Percentiles rank a stretch among this genome's conserved stretches.
Evolutionary conservation across 1,284 basidiomycete genomes (phyloP).

Genomic region (Prillingera fragicola): DNA sequence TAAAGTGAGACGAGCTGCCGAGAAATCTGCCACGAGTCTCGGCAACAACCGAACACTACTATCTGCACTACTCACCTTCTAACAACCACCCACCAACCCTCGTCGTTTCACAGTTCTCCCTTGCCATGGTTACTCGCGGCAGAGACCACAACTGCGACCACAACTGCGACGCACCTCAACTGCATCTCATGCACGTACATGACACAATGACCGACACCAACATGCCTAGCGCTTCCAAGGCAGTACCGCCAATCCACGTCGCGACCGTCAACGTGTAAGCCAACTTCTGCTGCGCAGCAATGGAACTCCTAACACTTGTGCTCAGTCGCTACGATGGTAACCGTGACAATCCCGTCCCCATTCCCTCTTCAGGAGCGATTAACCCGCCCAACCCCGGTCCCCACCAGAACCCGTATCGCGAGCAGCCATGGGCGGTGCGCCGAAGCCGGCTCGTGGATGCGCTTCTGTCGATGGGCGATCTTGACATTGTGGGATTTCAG

Average conservation of each 20-base stretch:
- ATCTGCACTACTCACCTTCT: too few relatives aligned
- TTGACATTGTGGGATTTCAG: slow-evolving; percentile 49
- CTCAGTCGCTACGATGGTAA: slow-evolving; percentile 32
- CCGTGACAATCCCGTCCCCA: slow-evolving; percentile 24
- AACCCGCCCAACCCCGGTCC: slow-evolving; percentile 9
- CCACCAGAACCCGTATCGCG: slow-evolving; percentile 17
- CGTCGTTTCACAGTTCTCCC: neutral
- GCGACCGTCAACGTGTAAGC: slow-evolving; percentile 44
- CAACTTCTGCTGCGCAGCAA: neutral
- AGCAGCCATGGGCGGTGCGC: slow-evolving; percentile 40
- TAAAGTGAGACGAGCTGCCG: too few relatives aligned
- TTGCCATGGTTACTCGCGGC: neutral
- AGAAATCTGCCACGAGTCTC: too few relatives aligned
- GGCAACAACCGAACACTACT: too few relatives aligned
- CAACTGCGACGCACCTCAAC: too few relatives aligned
- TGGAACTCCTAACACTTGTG: neutral
- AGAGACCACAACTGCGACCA: neutral
- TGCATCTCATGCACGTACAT: too few relatives aligned
- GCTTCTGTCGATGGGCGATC: slow-evolving; percentile 23
- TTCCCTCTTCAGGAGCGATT: slow-evolving; percentile 24
- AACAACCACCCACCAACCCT: neutral
- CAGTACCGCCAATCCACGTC: slow-evolving; percentile 23
- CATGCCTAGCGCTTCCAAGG: too few relatives aligned
- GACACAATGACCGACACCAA: too few relatives aligned
- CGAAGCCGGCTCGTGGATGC: slow-evolving; percentile 37